These are phyloP conservation scores for Paraglomus occultum DNA, from an alignment of 192 early-diverging fungal genomes.

Conservation along the genomic window DNA sequence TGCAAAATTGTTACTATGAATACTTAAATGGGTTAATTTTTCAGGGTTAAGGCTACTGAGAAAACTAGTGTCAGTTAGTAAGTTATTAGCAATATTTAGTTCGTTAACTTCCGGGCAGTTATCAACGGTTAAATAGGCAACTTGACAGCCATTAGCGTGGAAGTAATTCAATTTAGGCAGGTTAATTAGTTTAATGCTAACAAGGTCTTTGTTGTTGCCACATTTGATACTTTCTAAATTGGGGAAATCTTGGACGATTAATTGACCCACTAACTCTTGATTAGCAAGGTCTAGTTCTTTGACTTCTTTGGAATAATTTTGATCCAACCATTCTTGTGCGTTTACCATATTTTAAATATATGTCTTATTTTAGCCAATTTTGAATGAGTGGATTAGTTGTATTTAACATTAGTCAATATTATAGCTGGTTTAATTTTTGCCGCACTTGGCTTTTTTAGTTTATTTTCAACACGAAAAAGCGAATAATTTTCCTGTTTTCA, in stretches of 20 bases:
- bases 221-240: neutral
- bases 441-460: too few species aligned
- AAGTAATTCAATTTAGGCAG: neutral
- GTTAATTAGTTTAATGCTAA: neutral
- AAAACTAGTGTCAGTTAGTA: neutral
- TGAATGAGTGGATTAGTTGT: too few species aligned
- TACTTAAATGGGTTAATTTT: neutral
- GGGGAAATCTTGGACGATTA: slow-evolving; percentile 1
- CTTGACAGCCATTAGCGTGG: neutral
- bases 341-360: slow-evolving; percentile 5
- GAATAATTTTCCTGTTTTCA: too few species aligned
- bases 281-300: slow-evolving; percentile 6
- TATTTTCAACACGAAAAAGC: too few species aligned
- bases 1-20: slow-evolving; percentile 1
- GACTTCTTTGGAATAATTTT: slow-evolving; percentile 18
- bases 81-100: neutral
- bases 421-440: too few species aligned
- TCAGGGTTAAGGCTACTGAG: neutral
- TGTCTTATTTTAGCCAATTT: neutral
- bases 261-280: slow-evolving; percentile 1
- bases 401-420: too few species aligned
- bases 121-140: slow-evolving; percentile 4
- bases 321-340: slow-evolving; percentile 4
- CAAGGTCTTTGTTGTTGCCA: neutral
- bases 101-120: slow-evolving; percentile 12